Percentiles rank a stretch among this genome's conserved stretches.
Conservation (phyloP, 805 yeast species). For the Teunomyces lycoperdinae region DNA sequence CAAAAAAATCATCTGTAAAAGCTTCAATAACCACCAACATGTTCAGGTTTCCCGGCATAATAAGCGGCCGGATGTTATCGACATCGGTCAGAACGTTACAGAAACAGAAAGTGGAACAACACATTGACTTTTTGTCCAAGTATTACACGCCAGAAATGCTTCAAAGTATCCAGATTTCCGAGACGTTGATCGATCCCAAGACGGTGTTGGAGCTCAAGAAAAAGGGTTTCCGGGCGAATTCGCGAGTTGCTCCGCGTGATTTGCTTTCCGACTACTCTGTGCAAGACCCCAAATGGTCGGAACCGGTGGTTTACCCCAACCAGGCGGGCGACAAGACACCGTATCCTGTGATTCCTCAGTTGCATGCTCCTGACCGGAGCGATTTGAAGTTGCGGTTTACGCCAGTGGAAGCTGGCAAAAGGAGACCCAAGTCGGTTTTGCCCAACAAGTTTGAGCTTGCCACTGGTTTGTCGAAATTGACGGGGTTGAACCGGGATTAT, state of each 20-base stretch:
- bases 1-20: background rate
- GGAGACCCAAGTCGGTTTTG: slow-evolving; percentile 10
- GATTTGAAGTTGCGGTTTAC: slow-evolving; percentile 37
- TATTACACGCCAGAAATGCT: slow-evolving; percentile 82
- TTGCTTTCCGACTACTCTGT: slow-evolving; percentile 68
- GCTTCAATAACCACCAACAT: slow-evolving; percentile 3
- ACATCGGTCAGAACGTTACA: background rate
- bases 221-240: slow-evolving; percentile 27
- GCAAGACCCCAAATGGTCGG: slow-evolving; percentile 76
- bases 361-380: slow-evolving; percentile 50
- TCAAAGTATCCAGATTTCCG: slow-evolving; percentile 79
- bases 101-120: slow-evolving; percentile 23
- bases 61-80: slow-evolving; percentile 1
- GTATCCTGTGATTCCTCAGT: slow-evolving; percentile 55
- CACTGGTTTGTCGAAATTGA: slow-evolving; percentile 54
- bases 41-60: slow-evolving; percentile 6
- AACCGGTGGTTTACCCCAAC: slow-evolving; percentile 48
- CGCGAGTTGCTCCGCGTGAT: slow-evolving; percentile 62
- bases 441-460: slow-evolving; percentile 36
- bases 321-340: slow-evolving; percentile 51
- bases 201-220: slow-evolving; percentile 45
- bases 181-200: slow-evolving; percentile 66
- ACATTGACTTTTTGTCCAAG: slow-evolving; percentile 58
- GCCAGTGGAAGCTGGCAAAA: slow-evolving; percentile 14
- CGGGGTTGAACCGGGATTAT: slow-evolving; percentile 64